Conservation (phyloP, 1,284 basidiomycete genomes). For the Agaricales sp. region DNA sequence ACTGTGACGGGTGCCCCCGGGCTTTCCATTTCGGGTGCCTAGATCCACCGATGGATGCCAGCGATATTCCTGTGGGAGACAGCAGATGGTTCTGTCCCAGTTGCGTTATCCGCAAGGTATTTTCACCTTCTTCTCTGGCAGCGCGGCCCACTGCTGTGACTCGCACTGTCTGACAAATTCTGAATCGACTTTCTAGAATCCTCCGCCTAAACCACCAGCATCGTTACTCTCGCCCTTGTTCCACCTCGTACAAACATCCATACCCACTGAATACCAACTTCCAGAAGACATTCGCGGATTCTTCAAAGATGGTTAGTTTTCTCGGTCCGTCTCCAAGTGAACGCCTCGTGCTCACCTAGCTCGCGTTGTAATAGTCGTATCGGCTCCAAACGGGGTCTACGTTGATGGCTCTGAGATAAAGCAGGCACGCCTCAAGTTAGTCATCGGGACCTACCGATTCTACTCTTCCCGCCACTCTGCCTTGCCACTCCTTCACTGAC, state of each 20-base stretch:
- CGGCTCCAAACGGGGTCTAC: conserved; percentile 68
- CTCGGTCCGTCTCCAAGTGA: conserved; percentile 8
- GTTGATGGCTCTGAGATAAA: conserved; percentile 69
- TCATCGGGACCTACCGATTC: too few species aligned
- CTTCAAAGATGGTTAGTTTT: conserved; percentile 72
- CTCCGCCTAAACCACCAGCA: conserved; percentile 49
- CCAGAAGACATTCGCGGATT: conserved; percentile 82
- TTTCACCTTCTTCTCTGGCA: neutral
- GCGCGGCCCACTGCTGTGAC: too few species aligned
- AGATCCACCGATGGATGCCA: conserved; percentile 85
- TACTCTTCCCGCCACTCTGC: too few species aligned
- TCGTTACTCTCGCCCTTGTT: conserved; percentile 63
- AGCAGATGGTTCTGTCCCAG: conserved; percentile 86
- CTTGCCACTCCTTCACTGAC: conserved; percentile 10
- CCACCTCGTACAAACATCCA: conserved; percentile 47
- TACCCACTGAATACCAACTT: conserved; percentile 80
- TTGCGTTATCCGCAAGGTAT: conserved; percentile 59
- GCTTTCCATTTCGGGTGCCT: conserved; percentile 96
- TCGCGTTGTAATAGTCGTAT: conserved; percentile 42
- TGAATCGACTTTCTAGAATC: conserved; percentile 42
- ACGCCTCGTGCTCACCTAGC: conserved; percentile 11
- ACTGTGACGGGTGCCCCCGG: conserved; percentile 94
- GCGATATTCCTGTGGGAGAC: conserved; percentile 79
- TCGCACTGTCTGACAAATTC: conserved; percentile 13
- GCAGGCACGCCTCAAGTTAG: conserved; percentile 70